A percentile compares a stretch with the other conserved stretches of the same genome.
Conservation (phyloP, 768 basidiomycete species). For the Boletellus ananas region DNA sequence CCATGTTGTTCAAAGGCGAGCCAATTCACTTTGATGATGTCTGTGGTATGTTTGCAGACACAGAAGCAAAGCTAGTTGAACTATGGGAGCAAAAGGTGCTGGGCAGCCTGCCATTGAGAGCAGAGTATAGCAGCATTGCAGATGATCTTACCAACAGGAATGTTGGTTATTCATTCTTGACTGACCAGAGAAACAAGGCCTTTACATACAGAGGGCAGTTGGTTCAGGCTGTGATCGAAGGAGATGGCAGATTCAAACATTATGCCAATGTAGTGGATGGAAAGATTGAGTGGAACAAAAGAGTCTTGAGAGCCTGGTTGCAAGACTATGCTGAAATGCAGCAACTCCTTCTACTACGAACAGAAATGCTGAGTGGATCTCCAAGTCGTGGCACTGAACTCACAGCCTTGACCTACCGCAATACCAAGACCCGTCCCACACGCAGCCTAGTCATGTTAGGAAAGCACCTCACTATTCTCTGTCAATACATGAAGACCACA, state of each 20-base stretch:
- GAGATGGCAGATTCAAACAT: too few species aligned
- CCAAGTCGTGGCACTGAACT: conserved; percentile 14
- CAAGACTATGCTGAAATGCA: conserved; percentile 13
- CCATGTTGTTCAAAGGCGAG: conserved; percentile 3
- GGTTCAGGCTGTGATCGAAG: accelerated
- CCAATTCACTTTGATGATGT: not conserved
- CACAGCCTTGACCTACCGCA: not conserved
- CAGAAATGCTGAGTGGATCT: conserved; percentile 13
- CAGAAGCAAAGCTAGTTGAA: not conserved
- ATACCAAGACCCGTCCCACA: not conserved
- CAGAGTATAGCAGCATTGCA: conserved; percentile 8
- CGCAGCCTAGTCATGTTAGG: conserved; percentile 1
- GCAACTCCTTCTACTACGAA: not conserved
- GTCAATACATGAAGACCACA: not conserved
- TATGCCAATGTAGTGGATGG: too few species aligned
- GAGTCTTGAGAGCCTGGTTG: not conserved
- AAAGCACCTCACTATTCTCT: not conserved
- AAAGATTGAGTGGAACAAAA: conserved; percentile 1
- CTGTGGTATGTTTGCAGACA: not conserved
- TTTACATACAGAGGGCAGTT: too few species aligned
- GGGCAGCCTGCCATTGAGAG: not conserved
- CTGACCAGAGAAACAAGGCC: not conserved
- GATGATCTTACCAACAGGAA: conserved; percentile 19
- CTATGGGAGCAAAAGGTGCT: conserved; percentile 17
- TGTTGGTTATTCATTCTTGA: conserved; percentile 1